These are phyloP conservation scores for Sodiomyces alkalinus DNA, from an alignment of 2,329 filamentous ascomycete species.

Conservation along the genomic window DNA sequence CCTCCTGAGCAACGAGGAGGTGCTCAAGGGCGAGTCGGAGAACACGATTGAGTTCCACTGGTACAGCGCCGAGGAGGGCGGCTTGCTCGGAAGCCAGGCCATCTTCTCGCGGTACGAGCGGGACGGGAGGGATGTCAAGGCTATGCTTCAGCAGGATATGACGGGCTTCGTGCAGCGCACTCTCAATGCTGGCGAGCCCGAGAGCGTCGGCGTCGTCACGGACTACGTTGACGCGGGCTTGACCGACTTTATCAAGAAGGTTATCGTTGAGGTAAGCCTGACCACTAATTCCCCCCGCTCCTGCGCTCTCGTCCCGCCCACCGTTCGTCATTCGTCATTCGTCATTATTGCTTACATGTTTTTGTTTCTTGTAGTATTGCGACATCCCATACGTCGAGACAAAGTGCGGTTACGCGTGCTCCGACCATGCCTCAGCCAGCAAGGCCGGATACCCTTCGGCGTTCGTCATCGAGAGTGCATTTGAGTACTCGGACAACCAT, in stretches of 20 bases:
- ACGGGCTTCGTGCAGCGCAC: constrained; percentile 78
- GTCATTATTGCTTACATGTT: not conserved
- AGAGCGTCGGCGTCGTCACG: constrained; percentile 83
- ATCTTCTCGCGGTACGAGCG: constrained; percentile 75
- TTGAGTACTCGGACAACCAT: constrained; percentile 49
- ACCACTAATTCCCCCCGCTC: too few relatives aligned
- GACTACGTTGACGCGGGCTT: constrained; percentile 75
- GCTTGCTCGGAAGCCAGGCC: constrained; percentile 74
- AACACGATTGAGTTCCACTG: constrained; percentile 96
- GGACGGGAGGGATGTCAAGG: constrained; percentile 61
- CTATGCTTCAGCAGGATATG: constrained; percentile 99
- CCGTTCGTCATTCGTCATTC: too few relatives aligned
- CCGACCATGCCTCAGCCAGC: constrained; percentile 57
- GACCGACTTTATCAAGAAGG: constrained; percentile 79
- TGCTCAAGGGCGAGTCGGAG: constrained; percentile 53
- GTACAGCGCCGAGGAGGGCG: constrained; percentile 85
- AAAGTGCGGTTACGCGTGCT: constrained; percentile 78
- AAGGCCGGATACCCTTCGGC: constrained; percentile 62
- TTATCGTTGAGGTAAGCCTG: constrained; percentile 54
- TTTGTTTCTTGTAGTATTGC: constrained; percentile 66
- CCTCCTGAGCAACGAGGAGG: constrained; percentile 55
- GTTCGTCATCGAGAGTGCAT: constrained; percentile 62
- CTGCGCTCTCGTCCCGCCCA: not conserved
- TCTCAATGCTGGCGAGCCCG: constrained; percentile 63
- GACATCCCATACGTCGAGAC: constrained; percentile 75